Evolutionary conservation across 2,329 filamentous ascomycete genomes (phyloP).

Genomic region (Bretziella fagacearum): DNA sequence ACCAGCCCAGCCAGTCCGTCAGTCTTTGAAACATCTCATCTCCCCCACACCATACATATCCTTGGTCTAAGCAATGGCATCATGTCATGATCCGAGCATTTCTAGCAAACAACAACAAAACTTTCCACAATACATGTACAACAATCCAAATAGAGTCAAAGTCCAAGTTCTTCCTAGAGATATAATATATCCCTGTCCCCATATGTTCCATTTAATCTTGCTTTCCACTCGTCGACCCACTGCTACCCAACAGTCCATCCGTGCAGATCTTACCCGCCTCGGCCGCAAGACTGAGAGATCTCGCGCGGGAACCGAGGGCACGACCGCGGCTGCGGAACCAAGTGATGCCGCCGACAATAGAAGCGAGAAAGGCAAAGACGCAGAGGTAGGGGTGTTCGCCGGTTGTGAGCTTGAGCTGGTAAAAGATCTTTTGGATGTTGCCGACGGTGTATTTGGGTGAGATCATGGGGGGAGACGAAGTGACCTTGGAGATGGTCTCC

Average conservation of each 20-base stretch:
- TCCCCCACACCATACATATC: not conserved
- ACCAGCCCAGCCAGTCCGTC: too few relatives aligned
- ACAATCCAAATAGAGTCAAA: too few relatives aligned
- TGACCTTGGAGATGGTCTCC: conserved; percentile 62
- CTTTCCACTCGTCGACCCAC: conserved; percentile 8
- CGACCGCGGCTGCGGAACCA: conserved; percentile 34
- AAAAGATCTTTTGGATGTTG: conserved; percentile 53
- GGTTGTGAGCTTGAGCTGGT: conserved; percentile 43
- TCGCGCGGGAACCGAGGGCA: conserved; percentile 7
- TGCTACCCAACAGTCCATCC: conserved; percentile 6
- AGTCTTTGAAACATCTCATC: too few relatives aligned
- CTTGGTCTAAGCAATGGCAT: not conserved
- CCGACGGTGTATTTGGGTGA: conserved; percentile 63
- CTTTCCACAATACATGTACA: not conserved
- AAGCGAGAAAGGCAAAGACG: conserved; percentile 31
- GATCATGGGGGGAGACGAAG: conserved; percentile 52
- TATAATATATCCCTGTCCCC: not conserved
- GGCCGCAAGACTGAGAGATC: conserved; percentile 11
- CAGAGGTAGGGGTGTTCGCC: conserved; percentile 42
- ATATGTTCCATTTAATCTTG: conserved; percentile 9
- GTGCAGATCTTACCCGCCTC: conserved; percentile 12
- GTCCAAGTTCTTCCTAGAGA: too few relatives aligned
- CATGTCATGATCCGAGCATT: not conserved
- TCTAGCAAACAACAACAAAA: not conserved
- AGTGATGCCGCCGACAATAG: conserved; percentile 7